A percentile compares a stretch with the other conserved stretches of the same genome.
Evolutionary conservation across 2,329 filamentous ascomycete genomes (phyloP).

Genomic region (Metarhizium humberi): DNA sequence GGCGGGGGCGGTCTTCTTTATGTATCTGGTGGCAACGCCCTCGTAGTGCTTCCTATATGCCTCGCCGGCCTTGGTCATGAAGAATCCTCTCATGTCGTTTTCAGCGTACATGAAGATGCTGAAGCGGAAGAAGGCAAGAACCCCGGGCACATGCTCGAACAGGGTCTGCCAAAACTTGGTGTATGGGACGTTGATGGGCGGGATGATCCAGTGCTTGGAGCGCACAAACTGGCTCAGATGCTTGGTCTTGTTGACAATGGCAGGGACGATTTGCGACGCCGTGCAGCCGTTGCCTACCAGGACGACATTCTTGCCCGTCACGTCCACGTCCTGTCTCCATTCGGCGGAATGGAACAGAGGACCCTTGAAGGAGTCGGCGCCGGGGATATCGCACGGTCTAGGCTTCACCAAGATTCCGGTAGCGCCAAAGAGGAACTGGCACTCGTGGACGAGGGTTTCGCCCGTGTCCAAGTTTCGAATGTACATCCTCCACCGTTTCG

Average conservation of each 20-base stretch:
- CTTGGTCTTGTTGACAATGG: slow-evolving; percentile 25
- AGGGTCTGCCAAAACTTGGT: slow-evolving; percentile 18
- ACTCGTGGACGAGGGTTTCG: slow-evolving; percentile 23
- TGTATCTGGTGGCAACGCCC: slow-evolving; percentile 27
- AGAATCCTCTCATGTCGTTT: slow-evolving; percentile 25
- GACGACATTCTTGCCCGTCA: slow-evolving; percentile 36
- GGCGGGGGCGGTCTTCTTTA: slow-evolving; percentile 37
- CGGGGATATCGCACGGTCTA: slow-evolving; percentile 33
- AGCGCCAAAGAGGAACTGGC: slow-evolving; percentile 28
- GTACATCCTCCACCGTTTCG: slow-evolving; percentile 23
- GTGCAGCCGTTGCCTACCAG: slow-evolving; percentile 48
- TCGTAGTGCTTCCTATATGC: slow-evolving; percentile 27
- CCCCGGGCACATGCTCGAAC: slow-evolving; percentile 38
- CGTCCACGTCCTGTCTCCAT: slow-evolving; percentile 42
- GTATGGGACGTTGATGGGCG: slow-evolving; percentile 17
- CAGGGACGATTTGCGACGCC: slow-evolving; percentile 42
- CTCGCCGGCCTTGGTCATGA: slow-evolving; percentile 24
- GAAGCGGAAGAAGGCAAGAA: slow-evolving; percentile 27
- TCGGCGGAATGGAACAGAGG: slow-evolving; percentile 43
- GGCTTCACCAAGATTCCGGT: slow-evolving; percentile 25
- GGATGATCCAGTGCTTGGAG: slow-evolving; percentile 32
- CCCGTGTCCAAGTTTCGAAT: slow-evolving; percentile 16
- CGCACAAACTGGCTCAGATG: slow-evolving; percentile 32
- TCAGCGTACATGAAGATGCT: slow-evolving; percentile 31
- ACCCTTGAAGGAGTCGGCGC: slow-evolving; percentile 34